Evolutionary conservation across 129 eudicot genomes (phyloP), one percentile per base, ranked within the genome.

Genomic region (Flaveria sonorensis): DNA sequence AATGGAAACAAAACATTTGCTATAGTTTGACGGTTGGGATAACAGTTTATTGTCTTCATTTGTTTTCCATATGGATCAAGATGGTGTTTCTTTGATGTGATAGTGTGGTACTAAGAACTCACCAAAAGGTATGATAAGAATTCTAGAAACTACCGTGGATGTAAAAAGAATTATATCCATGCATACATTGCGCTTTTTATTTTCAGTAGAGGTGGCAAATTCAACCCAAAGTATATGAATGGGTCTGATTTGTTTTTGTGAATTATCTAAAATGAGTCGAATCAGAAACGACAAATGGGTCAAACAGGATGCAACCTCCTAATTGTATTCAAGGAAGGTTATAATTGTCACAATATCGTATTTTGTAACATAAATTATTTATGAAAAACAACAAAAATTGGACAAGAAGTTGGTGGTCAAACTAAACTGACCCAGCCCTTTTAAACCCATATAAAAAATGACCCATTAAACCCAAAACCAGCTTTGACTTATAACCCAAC

Each of bases 11-110:
- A 46, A 55, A 28, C 65, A 28, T 47, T 19, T 20, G 63, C 66
- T 70, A 70, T 32, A 70, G 40, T 59, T 78, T 53, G 45, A n/a
- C 32, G 19, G 47, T 39, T 68, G 16, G 14, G 28, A 68, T 14
- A 67, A 36, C 26, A 23, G 43, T 52, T 76, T 66, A 48, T 15
- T 18, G 20, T 46, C 51, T 32, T 24, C 19, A 32, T 65, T 13
- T 46, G n/a, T 45, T 59, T 57, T 43, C 45, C 21, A 12, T 69
- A 43, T 43, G 55, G 43, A 59, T 59, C 23, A 6, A 43, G 78
- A 19, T 56, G 50, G 12, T 52, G 23, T 18, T 72, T 36, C 40
- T 36, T 36, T 36, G 40, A 36, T 36, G 40, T 6, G 40, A 14
- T 45, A 45, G 13, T 8, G 11, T 45, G 50, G 8, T 36, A 36